Percentiles rank a stretch among this genome's conserved stretches.
Evolutionary conservation across 2,329 filamentous ascomycete genomes (phyloP).

Genomic region (Scytalidium sp.): DNA sequence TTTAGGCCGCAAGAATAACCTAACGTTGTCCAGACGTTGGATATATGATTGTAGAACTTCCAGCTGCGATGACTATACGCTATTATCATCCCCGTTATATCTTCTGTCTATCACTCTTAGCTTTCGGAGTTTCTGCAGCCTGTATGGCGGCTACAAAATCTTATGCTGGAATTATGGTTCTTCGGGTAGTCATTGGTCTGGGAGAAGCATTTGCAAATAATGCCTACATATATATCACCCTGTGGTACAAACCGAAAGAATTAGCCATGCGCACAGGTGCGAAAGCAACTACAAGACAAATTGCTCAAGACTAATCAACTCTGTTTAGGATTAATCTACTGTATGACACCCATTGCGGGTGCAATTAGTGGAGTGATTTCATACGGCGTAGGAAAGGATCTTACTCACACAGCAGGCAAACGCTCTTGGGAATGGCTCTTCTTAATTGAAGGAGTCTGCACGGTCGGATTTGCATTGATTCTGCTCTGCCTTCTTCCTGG

Average conservation of each 20-base stretch:
- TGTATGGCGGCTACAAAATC: constrained; percentile 7
- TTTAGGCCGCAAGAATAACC: no score
- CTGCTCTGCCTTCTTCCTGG: constrained; percentile 2
- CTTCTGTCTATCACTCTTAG: constrained; percentile 9
- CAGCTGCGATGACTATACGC: constrained; percentile 6
- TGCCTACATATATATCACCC: constrained; percentile 9
- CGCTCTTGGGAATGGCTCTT: constrained; percentile 17
- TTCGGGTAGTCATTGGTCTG: constrained; percentile 11
- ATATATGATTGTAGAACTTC: constrained; percentile 8
- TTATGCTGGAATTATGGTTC: constrained; percentile 9
- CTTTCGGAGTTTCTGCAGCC: constrained; percentile 14
- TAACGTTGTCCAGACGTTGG: constrained; percentile 8
- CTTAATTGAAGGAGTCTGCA: constrained; percentile 13
- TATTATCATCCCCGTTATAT: constrained; percentile 9
- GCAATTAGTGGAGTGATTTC: constrained; percentile 16
- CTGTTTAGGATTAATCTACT: no score
- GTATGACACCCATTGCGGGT: constrained; percentile 11
- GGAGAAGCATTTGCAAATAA: constrained; percentile 8
- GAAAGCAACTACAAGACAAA: no score
- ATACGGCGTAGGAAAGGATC: constrained; percentile 12
- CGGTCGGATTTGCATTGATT: constrained; percentile 3
- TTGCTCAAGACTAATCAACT: no score
- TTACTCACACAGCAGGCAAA: constrained; percentile 6
- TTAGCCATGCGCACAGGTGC: constrained; percentile 10
- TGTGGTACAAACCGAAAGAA: constrained; percentile 18